Evolutionary conservation across 2,329 filamentous ascomycete species (phyloP).

Genomic region (Diaporthe nobilis): DNA sequence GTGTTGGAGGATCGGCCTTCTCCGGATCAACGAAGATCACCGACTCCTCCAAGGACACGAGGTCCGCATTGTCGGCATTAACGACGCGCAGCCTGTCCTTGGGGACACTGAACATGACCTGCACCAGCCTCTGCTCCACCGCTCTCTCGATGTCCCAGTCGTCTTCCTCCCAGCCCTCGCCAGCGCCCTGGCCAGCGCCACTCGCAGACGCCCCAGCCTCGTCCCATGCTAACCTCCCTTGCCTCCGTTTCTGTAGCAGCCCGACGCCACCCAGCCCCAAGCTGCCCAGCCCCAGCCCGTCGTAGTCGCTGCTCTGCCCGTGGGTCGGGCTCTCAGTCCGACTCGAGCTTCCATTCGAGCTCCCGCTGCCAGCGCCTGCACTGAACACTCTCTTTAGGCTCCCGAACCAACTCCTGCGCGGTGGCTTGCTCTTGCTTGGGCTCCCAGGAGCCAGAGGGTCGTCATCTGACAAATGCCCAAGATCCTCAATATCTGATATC

Average conservation of each 20-base stretch:
- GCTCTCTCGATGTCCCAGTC: slow-evolving; percentile 85
- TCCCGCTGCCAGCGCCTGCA: slow-evolving; percentile 54
- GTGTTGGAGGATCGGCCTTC: slow-evolving; percentile 42
- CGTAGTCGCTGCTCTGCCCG: slow-evolving; percentile 59
- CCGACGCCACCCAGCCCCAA: slow-evolving; percentile 52
- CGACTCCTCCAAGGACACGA: slow-evolving; percentile 55
- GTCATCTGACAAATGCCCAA: slow-evolving; percentile 49
- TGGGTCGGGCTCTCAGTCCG: slow-evolving; percentile 48
- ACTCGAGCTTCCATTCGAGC: slow-evolving; percentile 43
- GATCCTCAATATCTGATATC: slow-evolving; percentile 35
- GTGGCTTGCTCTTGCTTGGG: slow-evolving; percentile 70
- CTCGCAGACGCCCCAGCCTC: slow-evolving; percentile 50
- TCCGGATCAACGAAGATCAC: slow-evolving; percentile 58
- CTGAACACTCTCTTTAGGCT: slow-evolving; percentile 76
- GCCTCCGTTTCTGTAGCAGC: slow-evolving; percentile 66
- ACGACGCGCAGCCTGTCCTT: slow-evolving; percentile 90
- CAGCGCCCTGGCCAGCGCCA: slow-evolving; percentile 51
- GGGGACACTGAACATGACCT: slow-evolving; percentile 94
- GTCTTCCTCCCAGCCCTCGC: slow-evolving; percentile 68
- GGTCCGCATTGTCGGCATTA: slow-evolving; percentile 74
- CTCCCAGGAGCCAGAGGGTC: slow-evolving; percentile 59
- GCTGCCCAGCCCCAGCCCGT: slow-evolving; percentile 57
- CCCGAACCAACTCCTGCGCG: slow-evolving; percentile 75
- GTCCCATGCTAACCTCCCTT: slow-evolving; percentile 66
- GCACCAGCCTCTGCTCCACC: slow-evolving; percentile 78